Percentiles rank a stretch among this genome's conserved stretches.
phyloP scores from a whole-genome alignment of 805 yeast species.

The Candida ortonii region DNA sequence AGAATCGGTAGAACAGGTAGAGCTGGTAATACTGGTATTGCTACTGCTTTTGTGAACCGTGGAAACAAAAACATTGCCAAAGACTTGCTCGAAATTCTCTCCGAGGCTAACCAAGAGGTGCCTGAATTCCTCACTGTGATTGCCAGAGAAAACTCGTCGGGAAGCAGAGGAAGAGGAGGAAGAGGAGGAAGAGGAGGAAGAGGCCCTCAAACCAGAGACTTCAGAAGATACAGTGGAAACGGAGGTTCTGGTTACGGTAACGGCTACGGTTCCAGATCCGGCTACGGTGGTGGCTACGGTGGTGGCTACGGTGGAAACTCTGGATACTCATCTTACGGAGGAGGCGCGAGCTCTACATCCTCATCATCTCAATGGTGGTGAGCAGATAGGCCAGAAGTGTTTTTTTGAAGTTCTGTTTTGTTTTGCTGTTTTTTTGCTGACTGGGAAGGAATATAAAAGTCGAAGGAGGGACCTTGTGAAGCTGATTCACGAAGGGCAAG shows the following conservation, averaged over 20 bases:
- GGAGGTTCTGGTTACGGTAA: slow-evolving; percentile 28
- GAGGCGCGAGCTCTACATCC: slow-evolving; percentile 16
- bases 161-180: slow-evolving; percentile 54
- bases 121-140: slow-evolving; percentile 83
- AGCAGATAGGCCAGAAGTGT: slow-evolving; percentile 10
- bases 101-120: slow-evolving; percentile 97
- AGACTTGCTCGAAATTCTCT: slow-evolving; percentile 79
- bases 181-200: slow-evolving; percentile 52
- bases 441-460: slow-evolving; percentile 18
- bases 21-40: slow-evolving; percentile 99
- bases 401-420: slow-evolving; percentile 6
- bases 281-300: slow-evolving; percentile 31
- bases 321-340: slow-evolving; percentile 33
- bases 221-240: slow-evolving; percentile 43
- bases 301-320: slow-evolving; percentile 18
- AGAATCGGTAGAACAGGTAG: slow-evolving; percentile 99
- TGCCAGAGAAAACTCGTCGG: slow-evolving; percentile 68
- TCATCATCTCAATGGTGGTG: slow-evolving; percentile 36
- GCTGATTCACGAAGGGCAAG: no score
- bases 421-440: slow-evolving; percentile 14
- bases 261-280: slow-evolving; percentile 25
- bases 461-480: no score
- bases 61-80: slow-evolving; percentile 85
- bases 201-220: slow-evolving; percentile 39
- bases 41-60: slow-evolving; percentile 98